Percentiles rank a stretch among this genome's conserved stretches.
Conservation (phyloP, 2,329 filamentous ascomycete genomes). For the Colletotrichum lini region DNA sequence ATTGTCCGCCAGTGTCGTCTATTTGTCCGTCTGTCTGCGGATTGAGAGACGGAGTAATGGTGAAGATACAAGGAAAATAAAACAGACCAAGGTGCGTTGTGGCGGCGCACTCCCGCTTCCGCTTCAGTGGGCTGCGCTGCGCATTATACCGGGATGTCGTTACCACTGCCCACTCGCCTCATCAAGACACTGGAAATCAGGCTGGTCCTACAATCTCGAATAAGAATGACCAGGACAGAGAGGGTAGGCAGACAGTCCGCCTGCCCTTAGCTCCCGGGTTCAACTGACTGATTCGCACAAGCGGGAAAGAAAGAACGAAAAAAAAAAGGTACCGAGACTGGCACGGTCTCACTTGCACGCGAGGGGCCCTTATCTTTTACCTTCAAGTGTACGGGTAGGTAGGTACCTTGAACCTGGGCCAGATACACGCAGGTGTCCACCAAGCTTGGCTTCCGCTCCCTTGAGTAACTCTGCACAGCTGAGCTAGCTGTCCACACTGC, state of each 20-base stretch:
- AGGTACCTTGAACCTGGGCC: slow-evolving; percentile 2
- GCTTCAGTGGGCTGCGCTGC: slow-evolving; percentile 36
- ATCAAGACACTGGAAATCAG: slow-evolving; percentile 22
- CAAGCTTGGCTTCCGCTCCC: slow-evolving; percentile 34
- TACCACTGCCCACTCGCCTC: slow-evolving; percentile 16
- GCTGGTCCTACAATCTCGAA: background rate
- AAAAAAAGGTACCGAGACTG: slow-evolving; percentile 1
- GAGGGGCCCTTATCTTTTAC: no score
- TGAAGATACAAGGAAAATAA: background rate
- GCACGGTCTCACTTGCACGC: background rate
- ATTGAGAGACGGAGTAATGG: background rate
- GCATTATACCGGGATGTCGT: slow-evolving; percentile 23
- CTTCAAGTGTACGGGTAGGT: background rate
- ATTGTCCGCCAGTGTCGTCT: background rate
- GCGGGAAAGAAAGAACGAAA: no score
- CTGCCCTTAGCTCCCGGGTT: slow-evolving; percentile 6
- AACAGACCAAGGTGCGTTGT: slow-evolving; percentile 23
- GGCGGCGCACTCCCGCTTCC: slow-evolving; percentile 35
- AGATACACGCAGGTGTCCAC: background rate
- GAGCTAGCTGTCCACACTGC: background rate
- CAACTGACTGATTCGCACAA: background rate
- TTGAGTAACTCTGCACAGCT: slow-evolving; percentile 6
- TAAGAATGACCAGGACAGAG: slow-evolving; percentile 3
- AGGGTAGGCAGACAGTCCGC: slow-evolving; percentile 16
- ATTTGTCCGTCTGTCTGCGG: background rate